These are phyloP conservation scores for Penicillium polonicum DNA, from an alignment of 2,329 filamentous ascomycete genomes.

Conservation along the genomic window DNA sequence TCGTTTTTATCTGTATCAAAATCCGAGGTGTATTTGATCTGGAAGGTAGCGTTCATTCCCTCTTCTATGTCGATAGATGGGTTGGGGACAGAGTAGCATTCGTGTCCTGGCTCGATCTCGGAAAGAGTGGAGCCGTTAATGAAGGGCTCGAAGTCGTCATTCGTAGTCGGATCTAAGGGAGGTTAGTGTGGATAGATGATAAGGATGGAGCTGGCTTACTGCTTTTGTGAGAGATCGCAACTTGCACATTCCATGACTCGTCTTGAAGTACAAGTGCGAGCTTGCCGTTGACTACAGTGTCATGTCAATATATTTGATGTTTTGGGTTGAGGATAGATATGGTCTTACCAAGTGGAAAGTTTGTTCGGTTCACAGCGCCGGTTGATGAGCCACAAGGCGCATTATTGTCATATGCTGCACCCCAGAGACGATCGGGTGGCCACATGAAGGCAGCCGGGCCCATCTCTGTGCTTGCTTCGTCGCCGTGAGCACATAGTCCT, in stretches of 20 bases:
- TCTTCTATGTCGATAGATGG: conserved; percentile 33
- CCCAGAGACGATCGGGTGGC: conserved; percentile 59
- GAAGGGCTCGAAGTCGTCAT: conserved; percentile 42
- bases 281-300: conserved; percentile 50
- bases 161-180: conserved; percentile 39
- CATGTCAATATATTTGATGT: not conserved
- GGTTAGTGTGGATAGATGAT: not conserved
- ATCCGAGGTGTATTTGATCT: conserved; percentile 46
- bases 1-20: conserved; percentile 43
- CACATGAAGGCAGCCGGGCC: conserved; percentile 62
- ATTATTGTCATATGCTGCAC: conserved; percentile 54
- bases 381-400: conserved; percentile 57
- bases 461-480: conserved; percentile 39
- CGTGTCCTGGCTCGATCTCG: conserved; percentile 45
- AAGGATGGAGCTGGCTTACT: conserved; percentile 39
- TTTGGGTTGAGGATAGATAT: not conserved
- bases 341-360: conserved; percentile 56
- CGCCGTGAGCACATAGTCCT: conserved; percentile 4
- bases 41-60: conserved; percentile 48
- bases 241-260: conserved; percentile 55
- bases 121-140: conserved; percentile 35
- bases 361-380: conserved; percentile 51
- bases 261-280: conserved; percentile 59
- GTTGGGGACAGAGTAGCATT: conserved; percentile 46
- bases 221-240: conserved; percentile 55